Evolutionary conservation across 495 filamentous ascomycete genomes (phyloP).

Genomic region (Clohesyomyces aquaticus): DNA sequence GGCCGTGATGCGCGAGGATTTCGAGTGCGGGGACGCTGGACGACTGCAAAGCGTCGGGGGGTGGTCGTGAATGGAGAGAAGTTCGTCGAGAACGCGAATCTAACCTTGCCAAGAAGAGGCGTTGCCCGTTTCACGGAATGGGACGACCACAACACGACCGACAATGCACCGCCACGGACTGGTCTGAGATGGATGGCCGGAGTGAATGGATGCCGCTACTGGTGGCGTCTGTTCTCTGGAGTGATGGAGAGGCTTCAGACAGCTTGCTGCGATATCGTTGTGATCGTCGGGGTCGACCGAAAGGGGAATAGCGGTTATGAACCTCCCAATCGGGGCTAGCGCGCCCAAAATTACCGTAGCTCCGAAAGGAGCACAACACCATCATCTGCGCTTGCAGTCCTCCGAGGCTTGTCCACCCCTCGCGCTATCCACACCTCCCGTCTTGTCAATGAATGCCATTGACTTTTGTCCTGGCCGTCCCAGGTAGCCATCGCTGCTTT

Average conservation of each 20-base stretch:
- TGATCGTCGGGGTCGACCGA: background rate
- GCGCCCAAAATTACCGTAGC: background rate
- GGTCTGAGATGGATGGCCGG: background rate
- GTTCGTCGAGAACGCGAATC: constrained; percentile 2
- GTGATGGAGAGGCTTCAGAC: too few species aligned
- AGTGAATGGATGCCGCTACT: too few species aligned
- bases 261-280: background rate
- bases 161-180: background rate
- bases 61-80: constrained; percentile 8
- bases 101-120: background rate
- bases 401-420: background rate
- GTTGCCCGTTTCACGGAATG: background rate
- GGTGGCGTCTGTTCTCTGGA: background rate
- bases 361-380: too few species aligned
- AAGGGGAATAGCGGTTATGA: background rate
- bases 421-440: background rate
- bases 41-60: background rate
- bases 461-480: constrained; percentile 18
- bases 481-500: constrained; percentile 27
- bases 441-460: constrained; percentile 41
- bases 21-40: background rate
- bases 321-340: background rate
- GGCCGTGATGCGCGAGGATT: background rate
- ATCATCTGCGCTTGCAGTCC: too few species aligned
- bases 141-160: background rate